These are phyloP conservation scores for Sequoia sempervirens DNA, from an alignment of 75 land plant genomes.

Conservation along the genomic window DNA sequence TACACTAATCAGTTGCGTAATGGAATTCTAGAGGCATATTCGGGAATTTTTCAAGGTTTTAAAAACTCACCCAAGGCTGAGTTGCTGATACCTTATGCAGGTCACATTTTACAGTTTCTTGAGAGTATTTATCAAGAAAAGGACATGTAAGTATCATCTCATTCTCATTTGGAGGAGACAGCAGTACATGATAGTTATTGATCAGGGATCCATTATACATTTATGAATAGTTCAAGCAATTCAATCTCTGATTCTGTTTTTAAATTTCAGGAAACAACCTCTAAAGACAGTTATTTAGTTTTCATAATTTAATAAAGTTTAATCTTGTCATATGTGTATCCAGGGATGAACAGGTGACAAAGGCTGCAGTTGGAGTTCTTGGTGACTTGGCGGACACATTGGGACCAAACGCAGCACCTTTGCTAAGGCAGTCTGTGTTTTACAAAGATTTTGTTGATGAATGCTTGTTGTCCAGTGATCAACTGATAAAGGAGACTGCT, in stretches of 20 bases:
- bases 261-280: neutral
- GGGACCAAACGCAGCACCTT: constrained; percentile 57
- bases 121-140: constrained; percentile 43
- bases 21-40: constrained; percentile 43
- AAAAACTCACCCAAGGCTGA: constrained; percentile 32
- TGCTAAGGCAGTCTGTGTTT: constrained; percentile 68
- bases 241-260: neutral
- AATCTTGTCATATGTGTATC: too few species aligned
- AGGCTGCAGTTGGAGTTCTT: too few species aligned
- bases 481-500: constrained; percentile 84
- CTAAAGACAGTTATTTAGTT: neutral
- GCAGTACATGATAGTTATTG: neutral
- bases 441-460: constrained; percentile 87
- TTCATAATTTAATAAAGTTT: neutral
- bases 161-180: neutral
- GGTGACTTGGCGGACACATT: too few species aligned
- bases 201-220: neutral
- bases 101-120: constrained; percentile 34
- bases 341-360: too few species aligned
- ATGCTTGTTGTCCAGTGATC: constrained; percentile 77
- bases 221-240: neutral
- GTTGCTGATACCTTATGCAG: constrained; percentile 36
- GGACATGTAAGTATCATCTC: constrained; percentile 24
- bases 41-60: constrained; percentile 41
- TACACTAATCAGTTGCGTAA: constrained; percentile 37